Base-by-base conservation (phyloP, 441 rosid species). In the Aleurites moluccanus region DNA sequence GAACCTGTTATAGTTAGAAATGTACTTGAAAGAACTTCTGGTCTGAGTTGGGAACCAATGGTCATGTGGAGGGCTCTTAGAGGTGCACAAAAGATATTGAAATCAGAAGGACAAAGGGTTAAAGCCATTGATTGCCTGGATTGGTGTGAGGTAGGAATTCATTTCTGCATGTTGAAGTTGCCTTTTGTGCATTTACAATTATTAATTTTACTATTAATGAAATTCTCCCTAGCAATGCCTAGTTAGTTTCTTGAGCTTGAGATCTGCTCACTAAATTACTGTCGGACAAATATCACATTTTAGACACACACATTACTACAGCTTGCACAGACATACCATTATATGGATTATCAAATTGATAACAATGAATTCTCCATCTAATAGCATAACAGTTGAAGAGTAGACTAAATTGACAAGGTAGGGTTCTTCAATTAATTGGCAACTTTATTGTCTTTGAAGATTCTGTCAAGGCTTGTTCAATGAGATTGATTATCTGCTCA, bases 41-140 rank as follows among this genome's bases (percentile, higher is more conserved):
- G 97, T 38, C 81, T 93, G 74, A 93, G 98, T 81, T 90, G 98
- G 98, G 98, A 90, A 73, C 98, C 98, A 47, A 83, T 85, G 89
- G 97, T 93, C 68, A 89, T 92, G 94, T 87, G 88, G 88, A 90
- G 97, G 75, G 98, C 94, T 60, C 87, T 88, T 73, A 89, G 90
- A 68, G 88, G 88, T 73, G 75, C 78, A 60, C 78, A 73, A 28
- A 82, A 80, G 70, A 27, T 40, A 4, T 86, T 83, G 52, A 87
- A 84, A 78, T 86, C 67, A 1, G 40, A 45, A 72, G 86, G 80
- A 63, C 78, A 77, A 56, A 80, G 86, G 47, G 97, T 90, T 35
- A 75, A 78, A 65, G 91, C 91, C 66, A 69, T 88, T 77, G 89
- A 94, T 76, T 92, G 97, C 85, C 75, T 92, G 78, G 92, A 92